A percentile compares a stretch with the other conserved stretches of the same genome.
phyloP scores from a whole-genome alignment of 306 rosid species.

The Rosa chinensis region DNA sequence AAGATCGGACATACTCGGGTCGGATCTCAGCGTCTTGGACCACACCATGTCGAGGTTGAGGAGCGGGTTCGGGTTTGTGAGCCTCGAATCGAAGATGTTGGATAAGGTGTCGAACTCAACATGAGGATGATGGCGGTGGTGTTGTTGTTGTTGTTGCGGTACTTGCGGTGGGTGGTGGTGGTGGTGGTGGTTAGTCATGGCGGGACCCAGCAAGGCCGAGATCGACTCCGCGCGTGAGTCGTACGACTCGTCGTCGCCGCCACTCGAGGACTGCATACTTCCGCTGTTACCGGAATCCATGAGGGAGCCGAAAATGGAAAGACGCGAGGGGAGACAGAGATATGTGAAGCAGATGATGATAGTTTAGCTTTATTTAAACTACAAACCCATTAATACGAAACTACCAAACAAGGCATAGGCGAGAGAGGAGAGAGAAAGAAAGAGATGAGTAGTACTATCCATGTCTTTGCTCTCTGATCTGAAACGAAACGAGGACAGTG shows the following conservation, averaged over 20 bases:
- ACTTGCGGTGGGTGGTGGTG: constrained; percentile 12
- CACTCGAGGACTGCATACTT: constrained; percentile 87
- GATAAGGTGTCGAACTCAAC: constrained; percentile 50
- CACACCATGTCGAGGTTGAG: constrained; percentile 55
- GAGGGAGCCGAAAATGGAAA: neutral
- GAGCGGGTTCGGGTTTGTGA: constrained; percentile 36
- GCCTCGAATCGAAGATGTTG: constrained; percentile 49
- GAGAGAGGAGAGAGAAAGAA: neutral
- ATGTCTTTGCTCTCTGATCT: constrained; percentile 35
- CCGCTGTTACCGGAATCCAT: constrained; percentile 94
- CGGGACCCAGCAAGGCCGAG: constrained; percentile 47
- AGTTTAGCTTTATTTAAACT: neutral
- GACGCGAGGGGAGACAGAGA: neutral
- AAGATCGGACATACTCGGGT: constrained; percentile 49
- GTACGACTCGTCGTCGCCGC: constrained; percentile 74
- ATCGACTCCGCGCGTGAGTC: constrained; percentile 74
- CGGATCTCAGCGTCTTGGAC: constrained; percentile 56
- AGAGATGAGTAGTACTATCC: constrained; percentile 10
- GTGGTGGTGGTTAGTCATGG: constrained; percentile 26
- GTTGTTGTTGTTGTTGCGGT: neutral
- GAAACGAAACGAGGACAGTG: constrained; percentile 27
- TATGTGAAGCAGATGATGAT: neutral
- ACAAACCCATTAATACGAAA: constrained; percentile 7
- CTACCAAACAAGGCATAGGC: neutral
- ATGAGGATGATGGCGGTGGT: constrained; percentile 25